phyloP scores from a whole-genome alignment of 805 yeast species.

The Torulaspora quercuum region DNA sequence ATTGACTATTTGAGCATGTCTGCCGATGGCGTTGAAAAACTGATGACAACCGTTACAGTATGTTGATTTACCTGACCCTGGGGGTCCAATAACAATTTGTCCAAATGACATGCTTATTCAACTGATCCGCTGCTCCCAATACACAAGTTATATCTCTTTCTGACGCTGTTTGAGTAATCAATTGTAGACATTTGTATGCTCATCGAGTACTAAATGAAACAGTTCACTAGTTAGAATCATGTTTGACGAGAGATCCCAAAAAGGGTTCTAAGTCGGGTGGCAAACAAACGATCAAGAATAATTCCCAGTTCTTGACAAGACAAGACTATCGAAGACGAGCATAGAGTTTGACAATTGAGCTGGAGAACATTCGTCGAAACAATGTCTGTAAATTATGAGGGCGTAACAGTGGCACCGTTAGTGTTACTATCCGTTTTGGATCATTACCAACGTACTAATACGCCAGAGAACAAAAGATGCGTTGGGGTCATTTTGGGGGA shows the following conservation, averaged over 20 bases:
- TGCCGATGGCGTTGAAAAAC: conserved; percentile 89
- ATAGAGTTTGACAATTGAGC: conserved; percentile 5
- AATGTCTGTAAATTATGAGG: conserved; percentile 37
- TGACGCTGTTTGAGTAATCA: neutral
- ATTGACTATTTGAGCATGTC: conserved; percentile 79
- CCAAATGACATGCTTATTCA: conserved; percentile 82
- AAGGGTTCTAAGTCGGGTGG: conserved; percentile 9
- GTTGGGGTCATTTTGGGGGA: conserved; percentile 95
- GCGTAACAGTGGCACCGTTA: conserved; percentile 91
- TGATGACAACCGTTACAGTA: conserved; percentile 91
- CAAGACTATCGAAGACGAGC: neutral
- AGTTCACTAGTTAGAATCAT: too few relatives aligned
- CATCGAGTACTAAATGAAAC: conserved; percentile 6
- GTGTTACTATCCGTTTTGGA: conserved; percentile 92
- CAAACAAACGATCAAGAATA: conserved; percentile 1
- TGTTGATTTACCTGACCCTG: conserved; percentile 96
- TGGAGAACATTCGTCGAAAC: neutral
- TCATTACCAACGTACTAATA: conserved; percentile 85
- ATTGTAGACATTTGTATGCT: neutral
- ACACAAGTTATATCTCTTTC: too few relatives aligned
- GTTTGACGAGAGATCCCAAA: neutral
- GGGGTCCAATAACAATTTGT: conserved; percentile 95
- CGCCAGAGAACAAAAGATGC: conserved; percentile 72
- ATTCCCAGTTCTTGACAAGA: conserved; percentile 5
- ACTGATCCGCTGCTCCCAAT: too few relatives aligned